Evolutionary conservation across 1,284 basidiomycete genomes (phyloP), one percentile per base, ranked within the genome.

Genomic region (Rhodotorula sp.): DNA sequence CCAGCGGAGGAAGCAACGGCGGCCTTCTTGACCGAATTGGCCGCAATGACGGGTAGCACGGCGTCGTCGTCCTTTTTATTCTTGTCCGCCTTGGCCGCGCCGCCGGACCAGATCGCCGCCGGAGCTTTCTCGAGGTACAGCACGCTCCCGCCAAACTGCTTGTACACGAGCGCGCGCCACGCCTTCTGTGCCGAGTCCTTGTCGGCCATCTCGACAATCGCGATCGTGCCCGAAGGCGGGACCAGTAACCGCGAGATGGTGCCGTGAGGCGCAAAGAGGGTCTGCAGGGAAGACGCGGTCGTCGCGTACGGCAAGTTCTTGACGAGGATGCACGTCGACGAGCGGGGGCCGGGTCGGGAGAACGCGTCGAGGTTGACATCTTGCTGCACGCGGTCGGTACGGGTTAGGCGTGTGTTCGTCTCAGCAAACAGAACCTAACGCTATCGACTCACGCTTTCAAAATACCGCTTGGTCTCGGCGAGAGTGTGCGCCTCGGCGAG

Each of bases 281-380:
- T 89, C 48, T 87, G 86, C 26, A 98, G 86, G 72, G 91, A 87
- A 18, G 88, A 87, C 0, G 84, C 83, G 1, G 89, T 87, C 0
- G 94, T 97, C 21, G 93, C 93, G 79, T 91, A 97, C 0, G 96
- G 95, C 58, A 99, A 94, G 82, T 99, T 98, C 84, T 99, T 99
- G 72, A 98, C 91, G 15, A 99, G 86, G 68, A 98, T 89, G 59
- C 87, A 88, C 0, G 92, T 95, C 77, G 91, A 88, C 0, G 91
- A 93, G 14, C 85, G 82, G 3, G 83, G 81, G 3, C 88, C 86
- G 0, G 84, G 83, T 3, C 85, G 78, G 12, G 81, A 75, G 49
- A 86, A 81, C 0, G 83, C 78, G 23, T 83, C 83, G 49, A 87
- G 78, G 12, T 83, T 80, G 65, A 86, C 84, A 8, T 85, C 85